Conservation (phyloP, 2,329 filamentous ascomycete species). For the Xylariaceae sp. region DNA sequence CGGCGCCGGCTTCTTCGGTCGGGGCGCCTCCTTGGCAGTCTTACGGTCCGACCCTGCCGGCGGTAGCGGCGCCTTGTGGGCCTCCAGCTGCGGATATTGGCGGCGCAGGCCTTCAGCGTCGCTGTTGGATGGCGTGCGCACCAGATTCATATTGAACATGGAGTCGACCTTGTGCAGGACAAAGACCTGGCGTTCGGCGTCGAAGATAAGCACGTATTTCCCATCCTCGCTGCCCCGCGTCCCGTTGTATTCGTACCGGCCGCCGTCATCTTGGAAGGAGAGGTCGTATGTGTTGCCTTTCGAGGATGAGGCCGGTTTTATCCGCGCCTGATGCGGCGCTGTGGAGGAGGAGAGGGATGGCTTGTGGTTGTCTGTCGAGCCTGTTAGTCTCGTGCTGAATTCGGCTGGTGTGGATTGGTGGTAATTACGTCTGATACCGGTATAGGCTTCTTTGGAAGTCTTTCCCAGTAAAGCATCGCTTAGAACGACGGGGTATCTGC, state of each 20-base stretch:
- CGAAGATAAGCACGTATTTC: slow-evolving; percentile 67
- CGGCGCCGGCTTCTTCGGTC: slow-evolving; percentile 17
- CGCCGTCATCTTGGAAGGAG: slow-evolving; percentile 44
- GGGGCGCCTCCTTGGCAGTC: slow-evolving; percentile 17
- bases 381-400: slow-evolving; percentile 4
- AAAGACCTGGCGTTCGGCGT: slow-evolving; percentile 65
- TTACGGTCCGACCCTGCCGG: slow-evolving; percentile 14
- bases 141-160: slow-evolving; percentile 83
- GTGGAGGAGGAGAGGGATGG: slow-evolving; percentile 43
- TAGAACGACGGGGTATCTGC: slow-evolving; percentile 56
- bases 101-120: slow-evolving; percentile 57
- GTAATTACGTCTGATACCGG: slow-evolving; percentile 50
- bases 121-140: slow-evolving; percentile 57
- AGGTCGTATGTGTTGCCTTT: slow-evolving; percentile 48
- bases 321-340: slow-evolving; percentile 39
- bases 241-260: slow-evolving; percentile 54
- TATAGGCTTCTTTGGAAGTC: slow-evolving; percentile 50
- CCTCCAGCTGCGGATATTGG: slow-evolving; percentile 58
- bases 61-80: slow-evolving; percentile 10
- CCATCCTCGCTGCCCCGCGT: slow-evolving; percentile 47
- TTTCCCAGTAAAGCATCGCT: slow-evolving; percentile 54
- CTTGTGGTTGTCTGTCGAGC: slow-evolving; percentile 52
- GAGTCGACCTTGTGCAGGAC: slow-evolving; percentile 75
- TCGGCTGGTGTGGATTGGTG: not conserved
- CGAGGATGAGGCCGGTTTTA: slow-evolving; percentile 40